Base-by-base conservation (phyloP, 768 basidiomycete genomes). In the Pleurotus ostreatus region DNA sequence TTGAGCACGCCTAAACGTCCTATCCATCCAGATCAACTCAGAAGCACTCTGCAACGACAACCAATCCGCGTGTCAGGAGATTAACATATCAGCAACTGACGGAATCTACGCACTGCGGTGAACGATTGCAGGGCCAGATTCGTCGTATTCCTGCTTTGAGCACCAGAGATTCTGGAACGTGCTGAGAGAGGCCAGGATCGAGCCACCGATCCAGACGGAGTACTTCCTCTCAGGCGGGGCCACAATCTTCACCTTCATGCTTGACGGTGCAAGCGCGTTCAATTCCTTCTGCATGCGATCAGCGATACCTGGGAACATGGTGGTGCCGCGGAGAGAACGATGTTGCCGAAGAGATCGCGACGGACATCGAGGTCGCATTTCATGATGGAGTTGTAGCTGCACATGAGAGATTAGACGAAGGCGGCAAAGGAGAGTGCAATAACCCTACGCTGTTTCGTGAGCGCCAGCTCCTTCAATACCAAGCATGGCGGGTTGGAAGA, bases 231-330 rank as follows among this genome's bases (percentile, higher is more conserved):
- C 93, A 55, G 93, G 92, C 46, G 93, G 92, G 59, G 92, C 89
- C 57, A 92, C 88, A 55, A 94, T 92, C 84, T 92, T 93, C 77
- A 93, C 88, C 85, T 93, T 94, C 89, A 95, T 88, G 75, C 88
- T 90, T 58, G 88, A 81, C 22, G 93, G 93, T 55, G 88, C 81
- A 62, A 94, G 79, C 20, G 85, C 76, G 22, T 88, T 88, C 69
- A 95, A 78, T 76, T 95, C 92, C 80, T 93, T 93, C 66, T 80
- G 77, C 76, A 82, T 78, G 56, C 81, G 74, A 70, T 82, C 80
- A 59, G 78, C 74, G 61, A 81, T 78, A 64, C 79, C 81, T 56
- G 76, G 74, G 74, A 79, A 78, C 77, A 81, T 78, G 62, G 79
- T 80, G 56, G 77, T 79, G 59, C 80, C 81, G 57, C 80, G 22